Percentiles rank a stretch among this genome's conserved stretches.
phyloP scores from a whole-genome alignment of 306 rosid species.

The Quercus gilva region DNA sequence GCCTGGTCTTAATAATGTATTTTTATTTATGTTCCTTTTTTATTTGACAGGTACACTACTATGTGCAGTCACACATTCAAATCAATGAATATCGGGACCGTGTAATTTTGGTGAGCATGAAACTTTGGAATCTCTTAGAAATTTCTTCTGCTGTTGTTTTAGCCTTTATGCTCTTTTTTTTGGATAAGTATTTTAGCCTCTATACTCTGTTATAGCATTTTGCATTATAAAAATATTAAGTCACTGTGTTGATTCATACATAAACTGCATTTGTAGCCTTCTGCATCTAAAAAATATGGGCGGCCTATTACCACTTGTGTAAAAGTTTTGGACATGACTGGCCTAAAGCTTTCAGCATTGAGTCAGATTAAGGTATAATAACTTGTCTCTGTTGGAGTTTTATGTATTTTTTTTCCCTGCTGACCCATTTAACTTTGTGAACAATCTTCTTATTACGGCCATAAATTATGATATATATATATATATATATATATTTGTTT shows the following conservation, averaged over 20 bases:
- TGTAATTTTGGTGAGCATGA: slow-evolving; percentile 62
- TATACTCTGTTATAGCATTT: slow-evolving; percentile 5
- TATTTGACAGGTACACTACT: slow-evolving; percentile 72
- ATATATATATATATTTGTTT: not conserved
- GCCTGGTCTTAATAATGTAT: not conserved
- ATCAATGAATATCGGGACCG: slow-evolving; percentile 92
- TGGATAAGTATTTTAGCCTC: not conserved
- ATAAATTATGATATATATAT: not conserved
- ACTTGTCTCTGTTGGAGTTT: not conserved
- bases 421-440: not conserved
- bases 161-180: too few species aligned
- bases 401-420: not conserved
- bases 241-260: slow-evolving; percentile 22
- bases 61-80: slow-evolving; percentile 99
- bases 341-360: slow-evolving; percentile 86
- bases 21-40: not conserved
- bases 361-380: slow-evolving; percentile 77
- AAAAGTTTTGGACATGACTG: slow-evolving; percentile 96
- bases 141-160: not conserved
- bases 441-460: not conserved
- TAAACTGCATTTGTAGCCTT: slow-evolving; percentile 53
- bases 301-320: slow-evolving; percentile 71
- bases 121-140: slow-evolving; percentile 12
- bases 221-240: not conserved
- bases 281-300: slow-evolving; percentile 79